Conservation (phyloP, 1,284 basidiomycete species). For the Bjerkandera adusta region DNA sequence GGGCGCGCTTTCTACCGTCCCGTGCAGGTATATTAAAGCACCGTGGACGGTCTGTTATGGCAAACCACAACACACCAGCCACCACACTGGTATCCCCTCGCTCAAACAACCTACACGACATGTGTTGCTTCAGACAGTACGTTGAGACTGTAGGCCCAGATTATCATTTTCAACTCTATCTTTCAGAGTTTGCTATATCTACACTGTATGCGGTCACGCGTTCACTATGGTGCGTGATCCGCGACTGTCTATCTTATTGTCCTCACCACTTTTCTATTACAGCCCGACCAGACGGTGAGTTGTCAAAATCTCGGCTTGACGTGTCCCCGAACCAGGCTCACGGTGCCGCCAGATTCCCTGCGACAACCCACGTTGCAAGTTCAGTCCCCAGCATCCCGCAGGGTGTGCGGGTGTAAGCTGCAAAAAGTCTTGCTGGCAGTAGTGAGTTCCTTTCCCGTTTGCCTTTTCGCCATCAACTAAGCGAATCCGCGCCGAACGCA, state of each 20-base stretch:
- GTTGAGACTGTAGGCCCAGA: background rate
- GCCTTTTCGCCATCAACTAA: background rate
- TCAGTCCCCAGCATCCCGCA: conserved; percentile 44
- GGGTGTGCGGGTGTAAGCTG: conserved; percentile 38
- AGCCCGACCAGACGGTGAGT: conserved; percentile 16
- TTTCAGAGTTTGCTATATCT: conserved; percentile 25
- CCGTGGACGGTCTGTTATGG: too few species aligned
- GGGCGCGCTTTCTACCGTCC: too few species aligned
- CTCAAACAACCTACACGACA: too few species aligned
- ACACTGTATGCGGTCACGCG: conserved; percentile 22
- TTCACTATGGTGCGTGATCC: conserved; percentile 19
- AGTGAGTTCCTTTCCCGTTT: conserved; percentile 32
- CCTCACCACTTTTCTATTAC: background rate
- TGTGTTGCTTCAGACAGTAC: conserved; percentile 26
- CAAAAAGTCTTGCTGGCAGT: conserved; percentile 45
- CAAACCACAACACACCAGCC: too few species aligned
- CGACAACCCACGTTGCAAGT: conserved; percentile 39
- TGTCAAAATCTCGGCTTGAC: background rate
- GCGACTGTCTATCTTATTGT: background rate
- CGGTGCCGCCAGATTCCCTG: conserved; percentile 36
- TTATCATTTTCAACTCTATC: background rate
- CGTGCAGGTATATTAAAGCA: too few species aligned
- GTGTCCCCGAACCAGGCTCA: background rate
- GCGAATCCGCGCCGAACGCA: background rate
- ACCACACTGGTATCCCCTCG: too few species aligned